A percentile compares a stretch with the other conserved stretches of the same genome.
phyloP scores from a whole-genome alignment of 768 basidiomycete genomes.

The Panellus pusillus region DNA sequence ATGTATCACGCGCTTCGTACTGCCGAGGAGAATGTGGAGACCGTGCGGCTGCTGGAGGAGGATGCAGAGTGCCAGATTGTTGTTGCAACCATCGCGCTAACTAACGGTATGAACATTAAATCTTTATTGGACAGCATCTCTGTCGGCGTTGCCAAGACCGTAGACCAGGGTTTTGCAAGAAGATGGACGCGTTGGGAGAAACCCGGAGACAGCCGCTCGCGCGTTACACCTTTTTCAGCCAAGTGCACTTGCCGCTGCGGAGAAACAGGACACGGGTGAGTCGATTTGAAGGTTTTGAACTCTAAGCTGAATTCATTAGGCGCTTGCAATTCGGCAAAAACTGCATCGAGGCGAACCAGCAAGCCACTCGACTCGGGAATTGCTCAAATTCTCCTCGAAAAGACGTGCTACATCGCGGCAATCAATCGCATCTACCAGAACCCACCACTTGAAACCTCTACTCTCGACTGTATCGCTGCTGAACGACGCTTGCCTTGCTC shows the following conservation, averaged over 20 bases:
- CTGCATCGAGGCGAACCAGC: background rate
- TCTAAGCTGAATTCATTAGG: too few relatives aligned
- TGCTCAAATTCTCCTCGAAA: background rate
- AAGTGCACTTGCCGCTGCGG: background rate
- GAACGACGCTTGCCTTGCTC: constrained; percentile 7
- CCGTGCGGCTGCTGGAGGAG: background rate
- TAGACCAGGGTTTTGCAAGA: constrained; percentile 1
- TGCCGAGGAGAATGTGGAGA: constrained; percentile 4
- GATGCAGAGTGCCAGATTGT: constrained; percentile 3
- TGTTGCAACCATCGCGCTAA: constrained; percentile 2
- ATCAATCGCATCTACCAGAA: constrained; percentile 1
- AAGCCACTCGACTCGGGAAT: background rate
- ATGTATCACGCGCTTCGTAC: constrained; percentile 2
- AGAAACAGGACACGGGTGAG: background rate
- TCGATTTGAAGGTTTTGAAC: background rate
- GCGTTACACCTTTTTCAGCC: background rate
- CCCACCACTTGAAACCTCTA: background rate
- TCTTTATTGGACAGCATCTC: background rate
- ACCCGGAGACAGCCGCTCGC: background rate
- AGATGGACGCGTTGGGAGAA: constrained; percentile 5
- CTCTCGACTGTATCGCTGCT: constrained; percentile 11
- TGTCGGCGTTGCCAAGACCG: background rate
- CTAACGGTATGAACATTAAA: background rate
- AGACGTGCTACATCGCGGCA: background rate
- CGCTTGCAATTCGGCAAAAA: too few relatives aligned